Conservation (phyloP, 108 stramenopile species). For the Pseudonitzschia multiseries region DNA sequence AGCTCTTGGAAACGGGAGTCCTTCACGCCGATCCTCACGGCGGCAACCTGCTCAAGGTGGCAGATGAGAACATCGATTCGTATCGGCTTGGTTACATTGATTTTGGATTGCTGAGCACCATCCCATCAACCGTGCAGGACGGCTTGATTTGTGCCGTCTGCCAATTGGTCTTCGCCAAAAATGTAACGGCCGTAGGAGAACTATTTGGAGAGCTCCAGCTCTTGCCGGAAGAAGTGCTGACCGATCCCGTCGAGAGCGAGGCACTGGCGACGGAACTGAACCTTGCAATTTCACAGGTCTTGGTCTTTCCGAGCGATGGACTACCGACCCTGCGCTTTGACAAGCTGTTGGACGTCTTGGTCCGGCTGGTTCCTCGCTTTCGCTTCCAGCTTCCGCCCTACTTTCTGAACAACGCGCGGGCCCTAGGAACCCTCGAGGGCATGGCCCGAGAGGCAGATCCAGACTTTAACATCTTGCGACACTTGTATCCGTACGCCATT, state of each 20-base stretch:
- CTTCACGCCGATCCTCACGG: slow-evolving; percentile 79
- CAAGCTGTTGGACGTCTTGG: slow-evolving; percentile 60
- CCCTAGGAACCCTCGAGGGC: slow-evolving; percentile 67
- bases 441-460: slow-evolving; percentile 72
- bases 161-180: slow-evolving; percentile 63
- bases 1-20: slow-evolving; percentile 73
- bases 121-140: slow-evolving; percentile 64
- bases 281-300: slow-evolving; percentile 43
- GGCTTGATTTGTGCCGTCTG: slow-evolving; percentile 77
- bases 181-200: slow-evolving; percentile 64
- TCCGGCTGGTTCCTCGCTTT: slow-evolving; percentile 70
- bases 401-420: slow-evolving; percentile 76
- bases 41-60: slow-evolving; percentile 72
- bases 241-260: slow-evolving; percentile 47
- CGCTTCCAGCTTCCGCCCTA: slow-evolving; percentile 76
- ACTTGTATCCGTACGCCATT: slow-evolving; percentile 71
- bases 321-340: slow-evolving; percentile 75
- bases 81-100: slow-evolving; percentile 67
- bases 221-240: slow-evolving; percentile 54
- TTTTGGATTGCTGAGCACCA: slow-evolving; percentile 67
- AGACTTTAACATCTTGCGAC: slow-evolving; percentile 62
- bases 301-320: slow-evolving; percentile 36
- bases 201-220: slow-evolving; percentile 75
- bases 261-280: slow-evolving; percentile 51
- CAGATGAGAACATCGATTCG: not conserved